Base-by-base conservation (phyloP, 1,139 yeast species). In the Trichomonascaceae sp. region DNA sequence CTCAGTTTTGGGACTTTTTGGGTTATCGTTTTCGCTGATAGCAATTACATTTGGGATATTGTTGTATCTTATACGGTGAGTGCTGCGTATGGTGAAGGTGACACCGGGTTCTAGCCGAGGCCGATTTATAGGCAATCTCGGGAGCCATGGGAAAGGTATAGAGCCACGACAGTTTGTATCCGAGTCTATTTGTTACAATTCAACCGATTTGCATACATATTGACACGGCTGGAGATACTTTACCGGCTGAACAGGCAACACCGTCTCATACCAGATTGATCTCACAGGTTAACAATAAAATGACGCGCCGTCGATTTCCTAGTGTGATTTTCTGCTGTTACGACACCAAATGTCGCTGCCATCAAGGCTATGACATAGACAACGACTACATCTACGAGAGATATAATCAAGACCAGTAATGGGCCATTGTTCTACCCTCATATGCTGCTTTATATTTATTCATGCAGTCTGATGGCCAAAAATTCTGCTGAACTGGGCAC, bases 1-100 rank as follows among this genome's bases (percentile, higher is more conserved):
- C 12, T 63, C 73, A 32, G 68, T 73, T 15, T 62, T 70, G 38
- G 50, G 70, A 1, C 61, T 74, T 39, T 72, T 76, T 30, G 58
- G 68, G 3, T 63, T 74, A n/a, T 70, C 75, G 9, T 54, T 74
- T 20, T 60, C 70, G 3, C 53, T 56, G 8, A 54, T 57, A 18
- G 54, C 54, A 5, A 50, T 58, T 13, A 56, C 61, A 12, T 55
- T 58, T 45, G 59, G 53, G 8, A 56, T 57, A 10, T 53, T 58
- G 36, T 48, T 56, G 13, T 48, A 56, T 36, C 43, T 54, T 41
- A 47, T 50, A 17, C 22, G 43, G 19, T 50, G 44, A 36, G 41
- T 7, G 32, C 24, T 22, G 24, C 24, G 24, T 22, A 22, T 22
- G 24, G n/a, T n/a, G n/a, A n/a, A n/a, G n/a, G n/a, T n/a, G n/a